Base-by-base conservation (phyloP, 352 stramenopile genomes). In the Aphanomyces stellatus region DNA sequence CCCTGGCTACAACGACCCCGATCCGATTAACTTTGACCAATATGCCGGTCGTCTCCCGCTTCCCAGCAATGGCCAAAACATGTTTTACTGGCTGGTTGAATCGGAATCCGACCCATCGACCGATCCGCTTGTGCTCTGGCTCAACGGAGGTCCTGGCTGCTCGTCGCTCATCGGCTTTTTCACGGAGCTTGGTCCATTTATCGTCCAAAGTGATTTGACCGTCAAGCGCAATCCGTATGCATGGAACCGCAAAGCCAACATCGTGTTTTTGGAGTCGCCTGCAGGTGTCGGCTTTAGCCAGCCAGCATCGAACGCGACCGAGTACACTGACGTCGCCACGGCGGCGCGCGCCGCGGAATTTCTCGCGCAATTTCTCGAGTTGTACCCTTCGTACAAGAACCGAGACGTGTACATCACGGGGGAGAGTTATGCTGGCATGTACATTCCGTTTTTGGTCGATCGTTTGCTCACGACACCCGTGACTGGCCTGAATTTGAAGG, bases 191-290 rank as follows among this genome's bases (percentile, higher is more conserved):
- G 81, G 81, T 6, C 79, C 81, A 34, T 88, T 90, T 53, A 70
- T 85, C 37, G 79, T 83, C 30, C 68, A 75, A n/a, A 64, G 69
- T 5, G 78, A 88, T 63, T 63, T 70, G 25, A 77, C 61, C 0
- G 71, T 94, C 25, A 74, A 77, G 46, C 63, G 87, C 31, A 95
- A 96, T 62, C 71, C 75, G 34, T 91, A 94, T 71, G 78, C 72
- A 30, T 97, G 90, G 90, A 96, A 95, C 73, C 85, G 81, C 62
- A 78, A 82, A 62, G 83, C 79, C 51, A 95, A 93, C 73, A 75
- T 97, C 55, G 71, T 97, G 51, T 96, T 89, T 82, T 76, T n/a
- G n/a, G n/a, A n/a, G n/a, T n/a, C n/a, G n/a, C n/a, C n/a, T n/a
- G n/a, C n/a, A n/a, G n/a, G n/a, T n/a, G n/a, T n/a, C n/a, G n/a